A percentile compares a stretch with the other conserved stretches of the same genome.
phyloP scores from a whole-genome alignment of 75 land plant species.

The Cunninghamia lanceolata region DNA sequence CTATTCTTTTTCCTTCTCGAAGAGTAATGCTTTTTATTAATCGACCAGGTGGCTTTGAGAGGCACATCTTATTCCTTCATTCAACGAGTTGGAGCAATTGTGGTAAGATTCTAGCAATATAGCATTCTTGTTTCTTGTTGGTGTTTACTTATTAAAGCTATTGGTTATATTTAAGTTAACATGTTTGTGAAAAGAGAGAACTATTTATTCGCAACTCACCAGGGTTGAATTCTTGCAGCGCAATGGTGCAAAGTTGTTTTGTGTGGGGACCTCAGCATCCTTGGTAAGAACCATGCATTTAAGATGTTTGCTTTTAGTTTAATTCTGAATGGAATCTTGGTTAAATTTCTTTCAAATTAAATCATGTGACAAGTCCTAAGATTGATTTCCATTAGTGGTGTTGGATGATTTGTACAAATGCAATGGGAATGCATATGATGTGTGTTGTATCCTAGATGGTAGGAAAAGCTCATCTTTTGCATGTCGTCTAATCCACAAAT shows the following conservation, averaged over 20 bases:
- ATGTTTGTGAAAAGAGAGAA: neutral
- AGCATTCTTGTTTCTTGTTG: neutral
- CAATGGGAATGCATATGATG: neutral
- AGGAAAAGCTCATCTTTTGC: neutral
- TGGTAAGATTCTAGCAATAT: conserved; percentile 44
- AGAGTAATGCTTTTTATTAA: conserved; percentile 4
- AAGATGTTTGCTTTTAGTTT: neutral
- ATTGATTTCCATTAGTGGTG: neutral
- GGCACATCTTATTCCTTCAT: conserved; percentile 82
- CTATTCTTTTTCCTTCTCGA: neutral
- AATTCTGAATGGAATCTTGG: neutral
- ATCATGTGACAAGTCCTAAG: neutral
- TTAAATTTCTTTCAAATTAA: neutral
- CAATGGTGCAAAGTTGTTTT: conserved; percentile 89
- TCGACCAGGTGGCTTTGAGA: conserved; percentile 69
- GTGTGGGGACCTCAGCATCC: conserved; percentile 89
- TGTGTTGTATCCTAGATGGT: neutral
- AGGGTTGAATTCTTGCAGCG: conserved; percentile 43
- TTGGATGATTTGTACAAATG: neutral
- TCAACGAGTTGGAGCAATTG: conserved; percentile 92
- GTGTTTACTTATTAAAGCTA: conserved; percentile 2
- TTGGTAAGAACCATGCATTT: conserved; percentile 45
- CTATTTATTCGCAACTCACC: conserved; percentile 1
- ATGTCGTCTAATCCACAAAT: neutral
- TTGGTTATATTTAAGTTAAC: neutral